Conservation (phyloP, 148 eudicot genomes). For the Pouteria glomerata region DNA sequence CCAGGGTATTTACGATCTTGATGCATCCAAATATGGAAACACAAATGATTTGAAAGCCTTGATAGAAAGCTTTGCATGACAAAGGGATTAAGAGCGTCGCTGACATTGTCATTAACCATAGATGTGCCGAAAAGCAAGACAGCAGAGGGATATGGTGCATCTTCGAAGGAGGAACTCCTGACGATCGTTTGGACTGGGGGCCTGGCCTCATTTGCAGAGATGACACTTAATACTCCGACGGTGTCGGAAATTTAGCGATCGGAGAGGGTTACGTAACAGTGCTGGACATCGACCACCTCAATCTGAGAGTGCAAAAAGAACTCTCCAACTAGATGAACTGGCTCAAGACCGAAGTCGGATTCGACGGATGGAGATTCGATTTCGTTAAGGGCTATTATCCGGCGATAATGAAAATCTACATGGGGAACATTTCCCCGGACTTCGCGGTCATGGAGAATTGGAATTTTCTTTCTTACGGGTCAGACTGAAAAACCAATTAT, state of each 20-base stretch:
- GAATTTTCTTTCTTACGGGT: conserved; percentile 30
- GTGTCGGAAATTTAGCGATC: conserved; percentile 56
- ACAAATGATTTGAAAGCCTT: conserved; percentile 31
- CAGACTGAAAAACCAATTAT: conserved; percentile 33
- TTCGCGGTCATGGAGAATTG: conserved; percentile 68
- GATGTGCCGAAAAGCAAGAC: conserved; percentile 44
- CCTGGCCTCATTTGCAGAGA: conserved; percentile 56
- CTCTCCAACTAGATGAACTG: conserved; percentile 77
- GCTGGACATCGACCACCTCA: conserved; percentile 74
- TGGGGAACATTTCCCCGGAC: conserved; percentile 44
- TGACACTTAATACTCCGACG: conserved; percentile 49
- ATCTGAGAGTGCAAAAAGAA: conserved; percentile 51
- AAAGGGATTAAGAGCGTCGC: conserved; percentile 61
- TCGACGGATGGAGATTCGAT: conserved; percentile 65
- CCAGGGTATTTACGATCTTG: conserved; percentile 66
- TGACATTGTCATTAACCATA: conserved; percentile 70
- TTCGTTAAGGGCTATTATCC: conserved; percentile 57
- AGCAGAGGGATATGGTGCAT: conserved; percentile 56
- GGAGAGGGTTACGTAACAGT: conserved; percentile 40
- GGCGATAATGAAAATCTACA: conserved; percentile 43
- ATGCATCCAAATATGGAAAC: conserved; percentile 52
- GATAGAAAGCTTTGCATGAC: conserved; percentile 35
- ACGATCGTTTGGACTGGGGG: conserved; percentile 71
- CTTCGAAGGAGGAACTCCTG: conserved; percentile 70
- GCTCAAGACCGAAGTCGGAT: conserved; percentile 54